Evolutionary conservation across 2,329 filamentous ascomycete genomes (phyloP).

Genomic region (Shiraia sp.): DNA sequence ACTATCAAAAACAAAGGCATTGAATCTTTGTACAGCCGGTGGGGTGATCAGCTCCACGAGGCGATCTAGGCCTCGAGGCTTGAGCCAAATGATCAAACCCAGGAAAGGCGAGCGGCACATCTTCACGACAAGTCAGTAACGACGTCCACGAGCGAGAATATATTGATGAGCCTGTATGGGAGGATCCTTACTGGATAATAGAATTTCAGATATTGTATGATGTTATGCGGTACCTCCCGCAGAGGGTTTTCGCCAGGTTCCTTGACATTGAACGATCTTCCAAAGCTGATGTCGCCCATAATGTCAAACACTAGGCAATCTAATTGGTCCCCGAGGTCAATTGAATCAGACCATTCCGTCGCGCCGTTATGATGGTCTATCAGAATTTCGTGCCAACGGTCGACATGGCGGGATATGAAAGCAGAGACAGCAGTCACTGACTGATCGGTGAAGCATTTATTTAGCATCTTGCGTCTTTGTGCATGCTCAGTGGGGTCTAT

Average conservation of each 20-base stretch:
- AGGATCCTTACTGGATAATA: conserved; percentile 13
- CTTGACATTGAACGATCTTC: conserved; percentile 36
- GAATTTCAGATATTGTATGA: conserved; percentile 15
- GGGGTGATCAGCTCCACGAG: conserved; percentile 12
- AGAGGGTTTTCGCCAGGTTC: conserved; percentile 13
- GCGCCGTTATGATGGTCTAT: conserved; percentile 1
- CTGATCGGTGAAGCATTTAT: conserved; percentile 6
- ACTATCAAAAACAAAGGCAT: conserved; percentile 12
- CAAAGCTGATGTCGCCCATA: conserved; percentile 14
- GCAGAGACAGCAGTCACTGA: conserved; percentile 1
- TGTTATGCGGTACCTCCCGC: conserved; percentile 13
- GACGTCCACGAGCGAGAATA: no score
- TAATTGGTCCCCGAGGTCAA: conserved; percentile 12
- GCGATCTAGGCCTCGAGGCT: conserved; percentile 17
- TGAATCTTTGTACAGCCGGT: conserved; percentile 11
- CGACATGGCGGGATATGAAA: conserved; percentile 11
- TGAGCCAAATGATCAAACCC: conserved; percentile 16
- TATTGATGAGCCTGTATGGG: no score
- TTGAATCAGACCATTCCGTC: conserved; percentile 10
- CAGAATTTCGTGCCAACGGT: conserved; percentile 13
- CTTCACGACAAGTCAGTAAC: no score
- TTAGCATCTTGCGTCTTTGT: conserved; percentile 4
- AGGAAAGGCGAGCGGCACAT: not conserved
- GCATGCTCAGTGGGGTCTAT: conserved; percentile 7
- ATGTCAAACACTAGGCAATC: conserved; percentile 33